These are phyloP conservation scores for Xenosphaeropsis pyriputrescens DNA, from an alignment of 2,329 filamentous ascomycete genomes.

Conservation along the genomic window DNA sequence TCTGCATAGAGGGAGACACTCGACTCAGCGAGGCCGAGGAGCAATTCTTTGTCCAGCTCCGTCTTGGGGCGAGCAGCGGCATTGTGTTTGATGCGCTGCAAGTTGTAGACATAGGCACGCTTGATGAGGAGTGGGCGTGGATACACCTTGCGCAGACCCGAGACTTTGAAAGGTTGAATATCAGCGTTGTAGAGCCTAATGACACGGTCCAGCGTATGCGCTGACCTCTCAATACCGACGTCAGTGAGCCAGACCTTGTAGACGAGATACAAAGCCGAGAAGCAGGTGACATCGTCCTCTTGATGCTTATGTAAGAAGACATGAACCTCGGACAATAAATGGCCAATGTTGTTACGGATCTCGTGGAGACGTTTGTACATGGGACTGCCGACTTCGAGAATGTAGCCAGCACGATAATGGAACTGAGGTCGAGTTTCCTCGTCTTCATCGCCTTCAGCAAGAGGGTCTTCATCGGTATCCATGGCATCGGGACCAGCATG, in stretches of 20 bases:
- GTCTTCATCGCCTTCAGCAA: constrained; percentile 54
- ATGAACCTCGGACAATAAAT: constrained; percentile 72
- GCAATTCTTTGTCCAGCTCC: constrained; percentile 70
- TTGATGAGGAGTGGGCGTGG: constrained; percentile 85
- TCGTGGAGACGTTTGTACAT: constrained; percentile 67
- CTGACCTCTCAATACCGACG: constrained; percentile 89
- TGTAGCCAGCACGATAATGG: constrained; percentile 77
- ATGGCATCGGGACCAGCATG: constrained; percentile 30
- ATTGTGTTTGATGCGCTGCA: constrained; percentile 89
- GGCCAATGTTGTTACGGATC: constrained; percentile 66
- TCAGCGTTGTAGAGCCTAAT: constrained; percentile 75
- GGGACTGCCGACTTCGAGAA: constrained; percentile 46
- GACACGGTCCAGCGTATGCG: constrained; percentile 81
- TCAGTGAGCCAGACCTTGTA: constrained; percentile 97
- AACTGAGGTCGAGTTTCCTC: constrained; percentile 78
- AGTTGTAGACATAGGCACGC: constrained; percentile 85
- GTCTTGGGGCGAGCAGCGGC: constrained; percentile 77
- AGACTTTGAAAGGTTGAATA: constrained; percentile 86
- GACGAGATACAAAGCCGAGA: constrained; percentile 81
- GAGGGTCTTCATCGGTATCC: constrained; percentile 38
- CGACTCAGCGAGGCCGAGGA: constrained; percentile 80
- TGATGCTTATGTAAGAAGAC: constrained; percentile 69
- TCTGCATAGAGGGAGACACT: constrained; percentile 88
- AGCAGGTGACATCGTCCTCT: constrained; percentile 91
- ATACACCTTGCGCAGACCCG: constrained; percentile 81